Conservation (phyloP, 768 basidiomycete genomes). For the Agrocybe pediades region DNA sequence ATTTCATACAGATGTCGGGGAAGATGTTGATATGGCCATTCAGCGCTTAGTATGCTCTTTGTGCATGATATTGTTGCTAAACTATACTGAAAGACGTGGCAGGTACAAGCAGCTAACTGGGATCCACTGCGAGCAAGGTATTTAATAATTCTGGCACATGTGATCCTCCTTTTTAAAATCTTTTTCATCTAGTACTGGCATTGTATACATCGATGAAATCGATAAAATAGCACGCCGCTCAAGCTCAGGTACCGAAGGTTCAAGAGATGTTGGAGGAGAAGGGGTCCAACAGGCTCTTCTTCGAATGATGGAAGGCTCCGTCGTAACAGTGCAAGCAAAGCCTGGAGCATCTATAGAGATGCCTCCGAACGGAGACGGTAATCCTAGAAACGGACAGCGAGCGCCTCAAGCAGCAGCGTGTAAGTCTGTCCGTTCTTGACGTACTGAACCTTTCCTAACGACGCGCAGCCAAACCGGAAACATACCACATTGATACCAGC, state of each 20-base stretch:
- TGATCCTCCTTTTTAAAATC: not conserved
- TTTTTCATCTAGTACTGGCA: slow-evolving; percentile 68
- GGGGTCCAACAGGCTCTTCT: slow-evolving; percentile 94
- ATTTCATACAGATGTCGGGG: slow-evolving; percentile 63
- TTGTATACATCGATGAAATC: slow-evolving; percentile 95
- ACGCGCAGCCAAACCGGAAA: slow-evolving; percentile 55
- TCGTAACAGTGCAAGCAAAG: slow-evolving; percentile 81
- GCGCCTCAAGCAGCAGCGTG: slow-evolving; percentile 40
- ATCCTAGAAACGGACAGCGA: slow-evolving; percentile 52
- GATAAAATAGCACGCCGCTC: slow-evolving; percentile 86
- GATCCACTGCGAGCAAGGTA: slow-evolving; percentile 87
- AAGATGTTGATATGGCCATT: slow-evolving; percentile 93
- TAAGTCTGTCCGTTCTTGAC: slow-evolving; percentile 20
- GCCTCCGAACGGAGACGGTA: slow-evolving; percentile 44
- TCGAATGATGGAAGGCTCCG: slow-evolving; percentile 92
- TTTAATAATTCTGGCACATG: not conserved
- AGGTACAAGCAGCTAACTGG: slow-evolving; percentile 91
- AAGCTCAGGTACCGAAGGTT: slow-evolving; percentile 61
- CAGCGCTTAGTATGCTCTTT: slow-evolving; percentile 66
- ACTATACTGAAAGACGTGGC: not conserved
- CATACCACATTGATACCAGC: slow-evolving; percentile 80
- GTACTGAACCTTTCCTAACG: not conserved
- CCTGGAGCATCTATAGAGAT: slow-evolving; percentile 49
- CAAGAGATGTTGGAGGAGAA: slow-evolving; percentile 91
- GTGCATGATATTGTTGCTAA: not conserved